Evolutionary conservation across 2,329 filamentous ascomycete genomes (phyloP).

Genomic region (Colletotrichum falcatum): DNA sequence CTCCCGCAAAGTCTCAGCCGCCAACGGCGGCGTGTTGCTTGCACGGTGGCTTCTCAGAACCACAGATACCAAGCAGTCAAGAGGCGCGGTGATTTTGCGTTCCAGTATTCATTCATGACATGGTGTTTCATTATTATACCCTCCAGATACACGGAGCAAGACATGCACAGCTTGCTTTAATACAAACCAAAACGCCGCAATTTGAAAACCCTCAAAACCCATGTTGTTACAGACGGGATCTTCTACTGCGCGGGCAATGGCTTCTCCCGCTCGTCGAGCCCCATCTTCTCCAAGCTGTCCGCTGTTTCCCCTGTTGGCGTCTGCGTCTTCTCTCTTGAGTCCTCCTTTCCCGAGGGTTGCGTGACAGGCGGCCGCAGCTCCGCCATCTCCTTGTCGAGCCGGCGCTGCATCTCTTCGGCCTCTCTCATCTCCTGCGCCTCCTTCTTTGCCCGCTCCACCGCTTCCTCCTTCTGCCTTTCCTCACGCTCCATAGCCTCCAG

Average conservation of each 20-base stretch:
- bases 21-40: slow-evolving; percentile 21
- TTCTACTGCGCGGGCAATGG: slow-evolving; percentile 41
- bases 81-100: slow-evolving; percentile 24
- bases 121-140: slow-evolving; percentile 31
- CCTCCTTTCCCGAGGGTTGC: slow-evolving; percentile 42
- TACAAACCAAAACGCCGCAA: slow-evolving; percentile 24
- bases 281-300: slow-evolving; percentile 53
- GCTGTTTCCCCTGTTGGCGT: slow-evolving; percentile 47
- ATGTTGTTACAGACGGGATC: neutral
- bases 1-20: slow-evolving; percentile 6
- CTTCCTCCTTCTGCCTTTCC: slow-evolving; percentile 65
- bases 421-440: slow-evolving; percentile 60
- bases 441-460: slow-evolving; percentile 53
- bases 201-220: neutral
- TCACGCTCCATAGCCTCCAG: slow-evolving; percentile 79
- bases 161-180: slow-evolving; percentile 6
- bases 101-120: slow-evolving; percentile 17
- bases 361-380: slow-evolving; percentile 18
- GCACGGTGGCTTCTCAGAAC: slow-evolving; percentile 36
- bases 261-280: slow-evolving; percentile 49
- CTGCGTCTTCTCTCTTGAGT: slow-evolving; percentile 46
- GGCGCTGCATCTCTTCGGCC: slow-evolving; percentile 60
- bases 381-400: slow-evolving; percentile 58
- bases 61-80: slow-evolving; percentile 26
- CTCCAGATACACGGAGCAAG: slow-evolving; percentile 5